Conservation (phyloP, 2,329 filamentous ascomycete genomes). For the Nemania diffusa region DNA sequence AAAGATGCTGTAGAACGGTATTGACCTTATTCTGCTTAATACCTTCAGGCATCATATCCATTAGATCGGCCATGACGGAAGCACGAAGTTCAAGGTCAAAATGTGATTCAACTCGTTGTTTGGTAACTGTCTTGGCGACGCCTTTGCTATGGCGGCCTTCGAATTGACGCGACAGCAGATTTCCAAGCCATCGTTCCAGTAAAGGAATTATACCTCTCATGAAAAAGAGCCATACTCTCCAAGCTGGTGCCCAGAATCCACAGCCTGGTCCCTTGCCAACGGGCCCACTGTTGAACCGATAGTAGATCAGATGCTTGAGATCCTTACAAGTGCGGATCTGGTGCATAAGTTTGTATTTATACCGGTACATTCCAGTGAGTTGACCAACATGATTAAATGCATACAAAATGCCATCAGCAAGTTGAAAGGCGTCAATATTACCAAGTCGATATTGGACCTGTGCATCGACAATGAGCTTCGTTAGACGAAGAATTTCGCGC, state of each 20-base stretch:
- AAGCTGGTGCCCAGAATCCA: constrained; percentile 98
- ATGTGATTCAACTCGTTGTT: constrained; percentile 98
- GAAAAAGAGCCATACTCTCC: constrained; percentile 99
- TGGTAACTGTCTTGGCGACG: constrained; percentile 98
- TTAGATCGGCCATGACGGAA: constrained; percentile 97
- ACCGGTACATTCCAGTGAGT: constrained; percentile 98
- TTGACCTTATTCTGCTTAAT: constrained; percentile 99
- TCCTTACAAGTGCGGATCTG: constrained; percentile 99
- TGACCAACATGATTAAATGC: constrained; percentile 99
- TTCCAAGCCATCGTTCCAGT: constrained; percentile 96
- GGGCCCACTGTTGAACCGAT: constrained; percentile 95
- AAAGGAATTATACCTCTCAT: constrained; percentile 98
- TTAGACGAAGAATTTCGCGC: constrained; percentile 95
- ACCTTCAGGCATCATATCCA: constrained; percentile 99
- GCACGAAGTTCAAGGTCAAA: constrained; percentile 97
- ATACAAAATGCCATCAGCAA: constrained; percentile 98
- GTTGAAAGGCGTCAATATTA: constrained; percentile 98
- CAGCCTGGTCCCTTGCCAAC: constrained; percentile 98
- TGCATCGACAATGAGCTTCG: constrained; percentile 97
- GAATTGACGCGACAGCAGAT: constrained; percentile 95
- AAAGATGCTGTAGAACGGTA: constrained; percentile 94
- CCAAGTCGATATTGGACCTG: constrained; percentile 97
- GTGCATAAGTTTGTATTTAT: constrained; percentile 99
- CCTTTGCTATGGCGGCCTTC: constrained; percentile 99
- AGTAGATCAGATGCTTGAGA: constrained; percentile 98